Evolutionary conservation across 2,329 filamentous ascomycete genomes (phyloP).

Genomic region (Thermothelomyces thermophilus): DNA sequence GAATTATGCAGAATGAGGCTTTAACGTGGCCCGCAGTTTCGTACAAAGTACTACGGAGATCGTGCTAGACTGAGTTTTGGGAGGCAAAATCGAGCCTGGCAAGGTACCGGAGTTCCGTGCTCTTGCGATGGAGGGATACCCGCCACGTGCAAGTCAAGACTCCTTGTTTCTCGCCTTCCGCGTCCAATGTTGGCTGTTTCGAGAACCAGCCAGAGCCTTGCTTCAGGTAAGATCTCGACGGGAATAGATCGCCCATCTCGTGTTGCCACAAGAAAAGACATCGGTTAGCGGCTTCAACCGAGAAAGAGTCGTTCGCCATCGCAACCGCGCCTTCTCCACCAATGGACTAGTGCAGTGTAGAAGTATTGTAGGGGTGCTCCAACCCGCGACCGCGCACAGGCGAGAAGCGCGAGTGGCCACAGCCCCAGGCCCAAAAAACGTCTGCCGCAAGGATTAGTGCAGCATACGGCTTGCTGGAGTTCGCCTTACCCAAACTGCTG

Average conservation of each 20-base stretch:
- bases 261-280: no score
- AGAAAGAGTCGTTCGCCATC: conserved; percentile 9
- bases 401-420: conserved; percentile 9
- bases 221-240: neutral
- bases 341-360: no score
- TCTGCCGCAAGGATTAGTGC: conserved; percentile 4
- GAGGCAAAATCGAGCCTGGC: neutral
- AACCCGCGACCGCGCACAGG: neutral
- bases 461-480: conserved; percentile 9
- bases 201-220: neutral
- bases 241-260: no score
- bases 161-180: neutral
- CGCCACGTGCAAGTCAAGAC: conserved; percentile 2
- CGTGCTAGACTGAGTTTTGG: no score
- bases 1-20: no score
- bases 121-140: neutral
- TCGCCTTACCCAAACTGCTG: conserved; percentile 18
- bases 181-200: neutral
- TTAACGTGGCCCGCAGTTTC: no score
- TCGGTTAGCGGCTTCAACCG: no score
- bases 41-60: no score
- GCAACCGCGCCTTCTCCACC: conserved; percentile 4
- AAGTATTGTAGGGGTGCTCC: neutral
- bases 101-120: no score
- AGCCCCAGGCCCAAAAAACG: conserved; percentile 9